These are phyloP conservation scores for Aquilaria yunnanensis DNA, from an alignment of 345 rosid genomes.

Conservation along the genomic window DNA sequence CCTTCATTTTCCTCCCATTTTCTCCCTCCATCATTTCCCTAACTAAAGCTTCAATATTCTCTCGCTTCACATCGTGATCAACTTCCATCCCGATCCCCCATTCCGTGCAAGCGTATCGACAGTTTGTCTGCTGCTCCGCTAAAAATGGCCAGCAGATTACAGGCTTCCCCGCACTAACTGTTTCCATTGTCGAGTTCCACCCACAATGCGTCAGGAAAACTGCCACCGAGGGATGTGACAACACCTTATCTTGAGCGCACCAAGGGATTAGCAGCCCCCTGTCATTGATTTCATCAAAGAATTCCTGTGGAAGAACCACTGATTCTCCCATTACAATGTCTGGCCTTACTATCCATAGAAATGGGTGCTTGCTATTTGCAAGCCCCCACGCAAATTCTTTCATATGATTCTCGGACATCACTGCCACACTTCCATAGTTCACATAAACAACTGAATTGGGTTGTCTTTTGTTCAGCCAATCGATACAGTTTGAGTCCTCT, in stretches of 20 bases:
- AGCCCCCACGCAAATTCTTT: constrained; percentile 36
- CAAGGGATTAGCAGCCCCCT: constrained; percentile 28
- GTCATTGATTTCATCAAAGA: constrained; percentile 13
- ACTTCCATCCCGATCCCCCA: constrained; percentile 31
- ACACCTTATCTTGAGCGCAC: constrained; percentile 25
- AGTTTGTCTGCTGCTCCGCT: constrained; percentile 27
- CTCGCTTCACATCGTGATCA: constrained; percentile 15
- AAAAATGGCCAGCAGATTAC: constrained; percentile 33
- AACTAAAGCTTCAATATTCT: constrained; percentile 15
- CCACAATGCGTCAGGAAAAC: constrained; percentile 35
- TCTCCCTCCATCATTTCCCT: constrained; percentile 23
- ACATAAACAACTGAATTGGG: constrained; percentile 20
- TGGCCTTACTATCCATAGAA: constrained; percentile 30
- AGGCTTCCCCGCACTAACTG: constrained; percentile 16
- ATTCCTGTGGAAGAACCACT: constrained; percentile 17
- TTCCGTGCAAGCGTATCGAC: constrained; percentile 15
- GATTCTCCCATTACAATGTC: constrained; percentile 24
- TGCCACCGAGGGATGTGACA: constrained; percentile 22
- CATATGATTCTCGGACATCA: constrained; percentile 19
- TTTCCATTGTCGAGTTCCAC: constrained; percentile 30
- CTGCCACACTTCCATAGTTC: constrained; percentile 17
- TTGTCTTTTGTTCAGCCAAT: constrained; percentile 18
- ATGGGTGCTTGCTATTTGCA: constrained; percentile 24
- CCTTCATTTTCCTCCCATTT: constrained; percentile 13
- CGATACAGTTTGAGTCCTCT: constrained; percentile 15